Evolutionary conservation across 148 eudicot genomes (phyloP).

Genomic region (Diospyros lotus): DNA sequence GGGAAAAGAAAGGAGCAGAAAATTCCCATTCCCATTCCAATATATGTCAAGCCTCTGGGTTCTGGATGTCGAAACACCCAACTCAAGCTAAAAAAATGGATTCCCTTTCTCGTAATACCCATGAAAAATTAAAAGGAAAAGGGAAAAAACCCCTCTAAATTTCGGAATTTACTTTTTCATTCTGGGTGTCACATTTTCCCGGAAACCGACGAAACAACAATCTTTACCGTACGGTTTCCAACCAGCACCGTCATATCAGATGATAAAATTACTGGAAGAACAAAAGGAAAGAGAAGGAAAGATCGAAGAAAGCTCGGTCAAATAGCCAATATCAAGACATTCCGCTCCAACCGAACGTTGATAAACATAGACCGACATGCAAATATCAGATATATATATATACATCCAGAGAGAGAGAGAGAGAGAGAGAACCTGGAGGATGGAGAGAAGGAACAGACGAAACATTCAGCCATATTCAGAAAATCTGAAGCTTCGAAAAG

Average conservation of each 20-base stretch:
- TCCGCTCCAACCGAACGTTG: not conserved
- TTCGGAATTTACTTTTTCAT: not conserved
- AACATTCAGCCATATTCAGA: no score
- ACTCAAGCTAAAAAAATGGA: not conserved
- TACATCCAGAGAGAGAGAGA: no score
- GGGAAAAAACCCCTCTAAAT: not conserved
- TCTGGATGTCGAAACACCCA: not conserved
- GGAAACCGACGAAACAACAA: not conserved
- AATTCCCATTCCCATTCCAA: not conserved
- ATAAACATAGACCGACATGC: not conserved
- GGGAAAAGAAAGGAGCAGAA: constrained; percentile 1
- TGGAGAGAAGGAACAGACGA: no score
- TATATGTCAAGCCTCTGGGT: not conserved
- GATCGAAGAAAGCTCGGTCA: not conserved
- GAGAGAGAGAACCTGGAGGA: no score
- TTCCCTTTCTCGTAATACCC: not conserved
- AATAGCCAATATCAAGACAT: not conserved
- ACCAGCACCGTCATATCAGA: not conserved
- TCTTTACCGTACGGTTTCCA: not conserved
- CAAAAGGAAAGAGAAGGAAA: not conserved
- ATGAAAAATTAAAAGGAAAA: not conserved
- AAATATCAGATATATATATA: no score
- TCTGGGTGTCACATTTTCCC: not conserved
- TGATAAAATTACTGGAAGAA: not conserved
- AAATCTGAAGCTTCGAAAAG: no score